Evolutionary conservation across 2,329 filamentous ascomycete species (phyloP).

Genomic region (Aspergillus pseudoglaucus): DNA sequence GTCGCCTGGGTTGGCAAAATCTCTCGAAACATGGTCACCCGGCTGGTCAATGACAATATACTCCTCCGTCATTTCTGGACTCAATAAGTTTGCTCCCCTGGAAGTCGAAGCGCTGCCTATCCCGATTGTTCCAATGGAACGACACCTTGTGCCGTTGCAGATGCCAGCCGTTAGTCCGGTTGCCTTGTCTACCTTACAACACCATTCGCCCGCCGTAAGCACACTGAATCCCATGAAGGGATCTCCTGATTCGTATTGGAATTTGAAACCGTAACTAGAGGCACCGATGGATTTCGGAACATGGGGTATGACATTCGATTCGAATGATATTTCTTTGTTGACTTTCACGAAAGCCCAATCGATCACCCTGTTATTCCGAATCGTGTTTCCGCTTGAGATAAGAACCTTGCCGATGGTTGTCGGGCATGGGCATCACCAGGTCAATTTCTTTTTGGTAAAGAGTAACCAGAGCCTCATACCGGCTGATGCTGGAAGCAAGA

Average conservation of each 20-base stretch:
- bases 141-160: neutral
- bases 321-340: neutral
- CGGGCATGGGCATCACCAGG: neutral
- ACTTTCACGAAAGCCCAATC: neutral
- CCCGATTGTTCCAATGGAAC: neutral
- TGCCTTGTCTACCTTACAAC: neutral
- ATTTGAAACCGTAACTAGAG: neutral
- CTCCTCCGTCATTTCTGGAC: neutral
- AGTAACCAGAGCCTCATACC: neutral
- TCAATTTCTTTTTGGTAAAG: neutral
- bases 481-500: neutral
- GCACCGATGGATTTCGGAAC: neutral
- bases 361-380: neutral
- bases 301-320: neutral
- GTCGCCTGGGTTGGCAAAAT: neutral
- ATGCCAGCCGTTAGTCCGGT: neutral
- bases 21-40: neutral
- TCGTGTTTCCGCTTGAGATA: neutral
- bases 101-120: neutral
- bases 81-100: neutral
- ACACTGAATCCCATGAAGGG: neutral
- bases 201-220: neutral
- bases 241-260: neutral
- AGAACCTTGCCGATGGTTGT: neutral
- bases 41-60: neutral